A percentile compares a stretch with the other conserved stretches of the same genome.
Conservation (phyloP, 2,329 filamentous ascomycete species). For the Xylaria sp. region DNA sequence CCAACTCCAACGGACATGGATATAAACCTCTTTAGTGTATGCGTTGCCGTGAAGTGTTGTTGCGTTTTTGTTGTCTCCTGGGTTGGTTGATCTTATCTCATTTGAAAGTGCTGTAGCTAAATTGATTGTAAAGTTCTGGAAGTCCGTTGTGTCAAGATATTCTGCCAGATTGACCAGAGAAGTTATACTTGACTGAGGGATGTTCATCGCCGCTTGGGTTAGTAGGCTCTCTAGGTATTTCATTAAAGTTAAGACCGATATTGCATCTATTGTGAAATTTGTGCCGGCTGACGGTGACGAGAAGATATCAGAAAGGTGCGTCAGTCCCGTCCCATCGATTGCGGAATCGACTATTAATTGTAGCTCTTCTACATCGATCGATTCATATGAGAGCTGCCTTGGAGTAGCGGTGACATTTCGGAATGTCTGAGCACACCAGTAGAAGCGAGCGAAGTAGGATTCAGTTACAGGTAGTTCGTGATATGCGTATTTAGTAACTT, state of each 20-base stretch:
- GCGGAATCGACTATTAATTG: background rate
- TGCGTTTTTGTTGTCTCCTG: constrained; percentile 11
- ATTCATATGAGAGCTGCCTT: background rate
- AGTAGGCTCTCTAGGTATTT: background rate
- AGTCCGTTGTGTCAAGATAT: constrained; percentile 6
- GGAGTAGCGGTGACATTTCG: constrained; percentile 7
- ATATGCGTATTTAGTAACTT: background rate
- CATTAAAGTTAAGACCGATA: background rate
- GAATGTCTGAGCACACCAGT: constrained; percentile 4
- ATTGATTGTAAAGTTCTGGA: background rate
- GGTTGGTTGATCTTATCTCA: constrained; percentile 5
- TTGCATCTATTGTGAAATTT: constrained; percentile 5
- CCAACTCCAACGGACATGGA: constrained; percentile 15
- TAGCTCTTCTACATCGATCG: constrained; percentile 2
- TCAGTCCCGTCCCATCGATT: too few relatives aligned
- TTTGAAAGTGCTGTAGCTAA: constrained; percentile 2
- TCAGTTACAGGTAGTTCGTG: background rate
- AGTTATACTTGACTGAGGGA: background rate
- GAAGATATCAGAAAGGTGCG: background rate
- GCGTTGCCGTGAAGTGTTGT: background rate
- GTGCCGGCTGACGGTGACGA: background rate
- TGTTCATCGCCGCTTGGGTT: background rate
- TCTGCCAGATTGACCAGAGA: background rate
- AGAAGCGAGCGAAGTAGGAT: background rate
- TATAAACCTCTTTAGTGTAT: constrained; percentile 10